Percentiles rank a stretch among this genome's conserved stretches.
Conservation (phyloP, 2,329 filamentous ascomycete genomes). For the Purpureocillium lavendulum region DNA sequence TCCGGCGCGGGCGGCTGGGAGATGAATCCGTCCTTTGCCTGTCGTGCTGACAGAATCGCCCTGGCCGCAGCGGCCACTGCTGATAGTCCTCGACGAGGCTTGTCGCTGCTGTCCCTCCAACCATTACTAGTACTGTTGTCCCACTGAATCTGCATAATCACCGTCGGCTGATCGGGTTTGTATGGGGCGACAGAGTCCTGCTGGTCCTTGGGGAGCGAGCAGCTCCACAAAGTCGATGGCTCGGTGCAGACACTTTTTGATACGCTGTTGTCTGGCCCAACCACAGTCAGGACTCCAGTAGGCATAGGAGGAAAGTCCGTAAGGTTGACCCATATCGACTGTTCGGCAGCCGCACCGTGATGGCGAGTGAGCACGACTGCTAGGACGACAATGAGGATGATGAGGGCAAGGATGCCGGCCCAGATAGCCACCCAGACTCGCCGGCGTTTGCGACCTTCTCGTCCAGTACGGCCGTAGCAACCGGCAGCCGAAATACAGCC, state of each 20-base stretch:
- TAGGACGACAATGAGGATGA: conserved; percentile 50
- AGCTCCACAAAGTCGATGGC: conserved; percentile 76
- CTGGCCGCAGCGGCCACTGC: conserved; percentile 14
- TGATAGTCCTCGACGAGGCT: conserved; percentile 18
- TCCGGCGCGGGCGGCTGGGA: conserved; percentile 50
- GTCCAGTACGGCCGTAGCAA: conserved; percentile 55
- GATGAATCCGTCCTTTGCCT: conserved; percentile 23
- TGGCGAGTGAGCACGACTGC: conserved; percentile 42
- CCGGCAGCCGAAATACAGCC: conserved; percentile 54
- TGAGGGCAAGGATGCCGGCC: conserved; percentile 40
- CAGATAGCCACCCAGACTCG: conserved; percentile 49
- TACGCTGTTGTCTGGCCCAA: conserved; percentile 59
- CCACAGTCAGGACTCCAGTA: conserved; percentile 72
- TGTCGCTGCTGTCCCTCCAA: conserved; percentile 37
- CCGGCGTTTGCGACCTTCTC: conserved; percentile 55
- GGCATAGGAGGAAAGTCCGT: conserved; percentile 83
- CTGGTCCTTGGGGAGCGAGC: conserved; percentile 70
- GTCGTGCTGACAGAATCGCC: conserved; percentile 10
- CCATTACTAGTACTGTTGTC: conserved; percentile 48
- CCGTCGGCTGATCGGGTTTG: conserved; percentile 62
- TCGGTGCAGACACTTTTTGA: conserved; percentile 62
- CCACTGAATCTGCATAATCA: conserved; percentile 71
- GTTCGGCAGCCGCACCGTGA: conserved; percentile 14
- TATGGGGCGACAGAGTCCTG: conserved; percentile 57
- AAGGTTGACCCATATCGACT: conserved; percentile 69